Conservation (phyloP, 805 yeast species). For the Millerozyma acaciae region DNA sequence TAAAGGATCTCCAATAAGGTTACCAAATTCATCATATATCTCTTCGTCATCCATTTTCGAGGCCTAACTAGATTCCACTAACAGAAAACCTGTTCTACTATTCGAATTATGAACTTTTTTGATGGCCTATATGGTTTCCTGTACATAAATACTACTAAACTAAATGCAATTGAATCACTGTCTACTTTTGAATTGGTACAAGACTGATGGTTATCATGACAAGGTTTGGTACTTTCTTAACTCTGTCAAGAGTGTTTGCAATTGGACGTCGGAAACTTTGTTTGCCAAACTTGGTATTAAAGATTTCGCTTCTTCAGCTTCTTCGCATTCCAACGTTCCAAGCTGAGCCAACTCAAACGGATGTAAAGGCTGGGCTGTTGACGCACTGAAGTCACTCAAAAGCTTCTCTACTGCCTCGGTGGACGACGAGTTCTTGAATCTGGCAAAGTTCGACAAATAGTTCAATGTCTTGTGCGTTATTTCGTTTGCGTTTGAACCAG, state of each 20-base stretch:
- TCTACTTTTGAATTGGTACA: neutral
- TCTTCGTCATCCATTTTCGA: constrained; percentile 65
- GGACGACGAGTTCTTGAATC: constrained; percentile 89
- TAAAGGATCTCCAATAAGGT: constrained; percentile 51
- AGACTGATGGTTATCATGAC: too few species aligned
- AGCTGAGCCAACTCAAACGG: constrained; percentile 94
- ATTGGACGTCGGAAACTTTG: constrained; percentile 81
- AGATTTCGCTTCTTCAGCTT: constrained; percentile 94
- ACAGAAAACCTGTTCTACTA: neutral
- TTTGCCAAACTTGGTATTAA: constrained; percentile 81
- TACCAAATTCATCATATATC: constrained; percentile 80
- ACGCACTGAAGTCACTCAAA: constrained; percentile 59
- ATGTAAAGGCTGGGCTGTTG: constrained; percentile 58
- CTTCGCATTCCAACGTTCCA: constrained; percentile 90
- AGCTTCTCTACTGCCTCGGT: constrained; percentile 90
- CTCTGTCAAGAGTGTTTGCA: constrained; percentile 85
- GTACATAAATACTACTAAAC: constrained; percentile 1
- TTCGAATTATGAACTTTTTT: neutral
- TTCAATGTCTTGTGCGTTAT: constrained; percentile 90
- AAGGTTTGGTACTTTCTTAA: constrained; percentile 56
- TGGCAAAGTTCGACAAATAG: constrained; percentile 76
- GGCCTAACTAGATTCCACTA: too few species aligned
- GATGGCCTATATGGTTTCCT: neutral
- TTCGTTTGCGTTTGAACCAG: constrained; percentile 75
- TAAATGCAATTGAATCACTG: neutral